Evolutionary conservation across 164 flowering plant species (phyloP).

Genomic region (Chimonanthus salicifolius): DNA sequence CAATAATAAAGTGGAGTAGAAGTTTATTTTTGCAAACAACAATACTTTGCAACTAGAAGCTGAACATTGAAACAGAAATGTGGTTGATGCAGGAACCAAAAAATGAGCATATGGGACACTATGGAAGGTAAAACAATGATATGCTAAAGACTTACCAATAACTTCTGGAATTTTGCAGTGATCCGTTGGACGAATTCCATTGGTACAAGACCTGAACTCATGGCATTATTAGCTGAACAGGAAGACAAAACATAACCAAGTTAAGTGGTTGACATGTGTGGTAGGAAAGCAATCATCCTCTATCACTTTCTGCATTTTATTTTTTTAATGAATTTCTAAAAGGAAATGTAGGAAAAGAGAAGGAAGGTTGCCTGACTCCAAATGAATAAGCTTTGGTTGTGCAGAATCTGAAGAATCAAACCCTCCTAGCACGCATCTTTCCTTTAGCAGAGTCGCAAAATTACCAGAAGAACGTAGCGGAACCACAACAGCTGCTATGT

Average conservation of each 20-base stretch:
- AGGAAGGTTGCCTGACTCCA: conserved; percentile 33
- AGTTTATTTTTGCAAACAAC: no score
- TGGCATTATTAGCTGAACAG: conserved; percentile 27
- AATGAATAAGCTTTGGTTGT: conserved; percentile 19
- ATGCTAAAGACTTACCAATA: conserved; percentile 52
- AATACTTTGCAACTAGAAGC: no score
- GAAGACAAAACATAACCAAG: conserved; percentile 10
- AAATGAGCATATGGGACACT: neutral
- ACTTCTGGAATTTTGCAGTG: conserved; percentile 49
- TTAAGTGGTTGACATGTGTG: neutral
- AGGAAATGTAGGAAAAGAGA: neutral
- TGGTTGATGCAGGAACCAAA: no score
- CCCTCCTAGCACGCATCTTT: conserved; percentile 23
- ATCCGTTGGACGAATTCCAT: conserved; percentile 44
- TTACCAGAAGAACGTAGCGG: conserved; percentile 39
- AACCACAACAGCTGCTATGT: conserved; percentile 84
- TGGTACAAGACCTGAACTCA: conserved; percentile 30
- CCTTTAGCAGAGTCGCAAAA: conserved; percentile 20
- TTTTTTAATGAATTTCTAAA: neutral
- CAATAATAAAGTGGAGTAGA: no score
- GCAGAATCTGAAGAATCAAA: conserved; percentile 21
- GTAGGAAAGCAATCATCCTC: neutral
- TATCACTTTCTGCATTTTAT: neutral
- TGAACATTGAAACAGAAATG: no score
- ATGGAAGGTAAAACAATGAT: neutral